Percentiles rank a stretch among this genome's conserved stretches.
Evolutionary conservation across 2,329 filamentous ascomycete species (phyloP).

Genomic region (Xylaria sp.): DNA sequence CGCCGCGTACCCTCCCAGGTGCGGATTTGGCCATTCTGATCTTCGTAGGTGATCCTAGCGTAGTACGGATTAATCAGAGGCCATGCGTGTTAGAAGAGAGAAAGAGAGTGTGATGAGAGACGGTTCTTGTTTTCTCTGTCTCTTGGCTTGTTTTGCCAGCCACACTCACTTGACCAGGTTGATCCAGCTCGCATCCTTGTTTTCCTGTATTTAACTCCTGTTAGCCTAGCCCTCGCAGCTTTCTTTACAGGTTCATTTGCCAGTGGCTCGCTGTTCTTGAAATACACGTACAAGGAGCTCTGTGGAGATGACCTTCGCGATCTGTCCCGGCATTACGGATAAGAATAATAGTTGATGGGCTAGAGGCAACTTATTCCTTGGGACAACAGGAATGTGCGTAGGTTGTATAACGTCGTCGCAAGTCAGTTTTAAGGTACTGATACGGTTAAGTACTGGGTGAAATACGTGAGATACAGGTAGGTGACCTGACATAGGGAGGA

Average conservation of each 20-base stretch:
- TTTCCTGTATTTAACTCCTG: slow-evolving; percentile 39
- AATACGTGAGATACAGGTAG: not conserved
- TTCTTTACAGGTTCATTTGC: not conserved
- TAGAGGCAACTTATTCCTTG: not conserved
- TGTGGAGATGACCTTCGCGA: slow-evolving; percentile 46
- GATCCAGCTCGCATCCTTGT: slow-evolving; percentile 50
- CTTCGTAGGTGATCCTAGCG: slow-evolving; percentile 48
- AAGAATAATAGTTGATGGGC: not conserved
- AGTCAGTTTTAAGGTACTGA: not conserved
- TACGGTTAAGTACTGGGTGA: too few species aligned
- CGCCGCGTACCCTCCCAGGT: slow-evolving; percentile 48
- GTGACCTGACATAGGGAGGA: not conserved
- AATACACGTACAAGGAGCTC: slow-evolving; percentile 45
- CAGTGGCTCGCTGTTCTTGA: not conserved
- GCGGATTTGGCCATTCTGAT: slow-evolving; percentile 45
- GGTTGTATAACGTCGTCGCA: not conserved
- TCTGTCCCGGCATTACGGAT: slow-evolving; percentile 38
- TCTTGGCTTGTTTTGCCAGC: not conserved
- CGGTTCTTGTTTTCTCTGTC: too few species aligned
- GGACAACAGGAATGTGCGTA: not conserved
- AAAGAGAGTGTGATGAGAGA: too few species aligned
- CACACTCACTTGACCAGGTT: slow-evolving; percentile 48
- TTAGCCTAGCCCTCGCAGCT: not conserved
- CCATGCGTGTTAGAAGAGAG: not conserved
- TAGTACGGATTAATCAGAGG: not conserved